These are phyloP conservation scores for Raffaelea arxii DNA, from an alignment of 2,329 filamentous ascomycete species.

Conservation along the genomic window DNA sequence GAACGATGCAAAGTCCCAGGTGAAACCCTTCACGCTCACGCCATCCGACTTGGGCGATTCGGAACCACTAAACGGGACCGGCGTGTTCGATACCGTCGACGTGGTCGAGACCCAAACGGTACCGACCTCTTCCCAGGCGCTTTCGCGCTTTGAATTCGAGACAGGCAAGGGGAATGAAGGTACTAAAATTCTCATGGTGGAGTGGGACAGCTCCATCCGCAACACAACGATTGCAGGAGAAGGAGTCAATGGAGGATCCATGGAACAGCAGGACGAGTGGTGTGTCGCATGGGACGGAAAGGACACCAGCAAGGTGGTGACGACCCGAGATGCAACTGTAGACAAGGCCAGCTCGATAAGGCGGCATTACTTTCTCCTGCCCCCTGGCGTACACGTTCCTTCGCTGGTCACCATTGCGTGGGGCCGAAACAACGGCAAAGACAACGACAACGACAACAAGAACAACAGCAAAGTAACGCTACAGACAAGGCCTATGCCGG, in stretches of 20 bases:
- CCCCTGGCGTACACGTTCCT: slow-evolving; percentile 62
- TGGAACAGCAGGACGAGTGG: slow-evolving; percentile 49
- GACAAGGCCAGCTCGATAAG: slow-evolving; percentile 40
- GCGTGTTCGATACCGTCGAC: too few relatives aligned
- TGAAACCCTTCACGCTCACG: slow-evolving; percentile 1
- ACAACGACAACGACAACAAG: slow-evolving; percentile 18
- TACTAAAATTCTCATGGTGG: slow-evolving; percentile 87
- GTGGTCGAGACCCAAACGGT: slow-evolving; percentile 32
- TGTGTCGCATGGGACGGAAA: slow-evolving; percentile 79
- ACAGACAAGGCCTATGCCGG: slow-evolving; percentile 69
- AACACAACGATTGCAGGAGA: too few relatives aligned
- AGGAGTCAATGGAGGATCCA: not conserved
- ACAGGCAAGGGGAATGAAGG: slow-evolving; percentile 66
- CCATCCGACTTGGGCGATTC: not conserved
- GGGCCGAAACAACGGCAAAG: slow-evolving; percentile 6
- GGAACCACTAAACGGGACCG: too few relatives aligned
- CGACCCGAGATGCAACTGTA: slow-evolving; percentile 45
- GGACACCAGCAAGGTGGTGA: slow-evolving; percentile 61
- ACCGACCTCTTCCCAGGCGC: slow-evolving; percentile 39
- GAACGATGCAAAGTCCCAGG: slow-evolving; percentile 1
- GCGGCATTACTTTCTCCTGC: slow-evolving; percentile 68
- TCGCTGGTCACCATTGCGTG: slow-evolving; percentile 57
- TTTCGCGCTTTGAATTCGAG: slow-evolving; percentile 83
- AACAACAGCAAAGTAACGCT: slow-evolving; percentile 33
- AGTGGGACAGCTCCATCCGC: slow-evolving; percentile 69